Conservation (phyloP, 2,329 filamentous ascomycete species). For the Pestalotiopsis sp. region DNA sequence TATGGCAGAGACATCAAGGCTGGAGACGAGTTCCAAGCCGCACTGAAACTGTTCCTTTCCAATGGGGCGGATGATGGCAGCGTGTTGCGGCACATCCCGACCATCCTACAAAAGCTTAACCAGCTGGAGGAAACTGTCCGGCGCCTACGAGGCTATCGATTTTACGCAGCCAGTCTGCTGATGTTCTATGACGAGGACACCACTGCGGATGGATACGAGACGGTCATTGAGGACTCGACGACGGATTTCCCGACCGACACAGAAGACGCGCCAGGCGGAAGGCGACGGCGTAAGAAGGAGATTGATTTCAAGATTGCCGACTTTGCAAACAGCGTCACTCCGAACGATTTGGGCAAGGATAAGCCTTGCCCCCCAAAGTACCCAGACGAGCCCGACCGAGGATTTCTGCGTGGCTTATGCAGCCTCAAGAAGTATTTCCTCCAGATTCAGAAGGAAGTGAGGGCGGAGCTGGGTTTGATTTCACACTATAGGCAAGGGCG, state of each 20-base stretch:
- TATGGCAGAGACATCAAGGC: slow-evolving; percentile 88
- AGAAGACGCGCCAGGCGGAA: slow-evolving; percentile 48
- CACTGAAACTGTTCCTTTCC: slow-evolving; percentile 86
- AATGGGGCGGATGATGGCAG: slow-evolving; percentile 82
- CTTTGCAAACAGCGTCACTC: slow-evolving; percentile 96
- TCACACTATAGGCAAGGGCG: slow-evolving; percentile 10
- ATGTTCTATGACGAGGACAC: slow-evolving; percentile 94
- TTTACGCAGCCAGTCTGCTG: slow-evolving; percentile 92
- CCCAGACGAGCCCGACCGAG: slow-evolving; percentile 79
- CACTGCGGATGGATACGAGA: slow-evolving; percentile 54
- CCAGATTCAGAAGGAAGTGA: slow-evolving; percentile 80
- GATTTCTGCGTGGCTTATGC: slow-evolving; percentile 83
- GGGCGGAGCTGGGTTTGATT: slow-evolving; percentile 51
- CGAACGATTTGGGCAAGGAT: slow-evolving; percentile 69
- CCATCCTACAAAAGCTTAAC: slow-evolving; percentile 81
- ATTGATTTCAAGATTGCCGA: slow-evolving; percentile 98
- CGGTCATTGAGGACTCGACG: slow-evolving; percentile 57
- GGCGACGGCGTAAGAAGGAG: slow-evolving; percentile 52
- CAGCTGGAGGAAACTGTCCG: slow-evolving; percentile 83
- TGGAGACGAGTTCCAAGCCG: slow-evolving; percentile 85
- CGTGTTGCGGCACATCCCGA: slow-evolving; percentile 83
- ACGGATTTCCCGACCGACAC: slow-evolving; percentile 62
- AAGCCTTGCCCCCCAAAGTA: slow-evolving; percentile 79
- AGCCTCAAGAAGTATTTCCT: slow-evolving; percentile 84
- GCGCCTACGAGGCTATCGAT: slow-evolving; percentile 80